A percentile compares a stretch with the other conserved stretches of the same genome.
phyloP scores from a whole-genome alignment of 208 protist species.

The Acanthamoeba lenticulata region DNA sequence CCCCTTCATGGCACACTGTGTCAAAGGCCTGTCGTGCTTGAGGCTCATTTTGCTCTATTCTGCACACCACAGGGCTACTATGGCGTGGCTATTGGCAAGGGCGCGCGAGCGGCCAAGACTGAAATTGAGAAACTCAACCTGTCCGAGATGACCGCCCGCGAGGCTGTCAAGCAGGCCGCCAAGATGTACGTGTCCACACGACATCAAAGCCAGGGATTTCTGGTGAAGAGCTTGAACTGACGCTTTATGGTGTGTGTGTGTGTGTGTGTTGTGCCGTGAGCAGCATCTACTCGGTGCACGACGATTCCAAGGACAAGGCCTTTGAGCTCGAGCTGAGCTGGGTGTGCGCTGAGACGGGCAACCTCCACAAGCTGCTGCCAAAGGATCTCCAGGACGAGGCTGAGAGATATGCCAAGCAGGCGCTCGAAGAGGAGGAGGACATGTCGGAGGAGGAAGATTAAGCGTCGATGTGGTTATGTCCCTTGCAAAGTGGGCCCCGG shows the following conservation, averaged over 20 bases:
- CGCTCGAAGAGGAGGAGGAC: constrained; percentile 76
- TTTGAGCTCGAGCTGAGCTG: constrained; percentile 98
- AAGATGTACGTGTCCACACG: constrained; percentile 93
- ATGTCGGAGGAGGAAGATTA: constrained; percentile 64
- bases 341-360: constrained; percentile 92
- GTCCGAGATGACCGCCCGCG: constrained; percentile 89
- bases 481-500: too few species aligned
- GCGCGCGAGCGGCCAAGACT: constrained; percentile 97
- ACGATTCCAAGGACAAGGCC: constrained; percentile 94
- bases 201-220: too few species aligned
- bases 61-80: constrained; percentile 96
- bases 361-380: constrained; percentile 83
- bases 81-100: constrained; percentile 97
- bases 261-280: not conserved
- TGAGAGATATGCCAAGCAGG: constrained; percentile 79
- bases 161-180: constrained; percentile 95
- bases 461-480: not conserved
- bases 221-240: constrained; percentile 73
- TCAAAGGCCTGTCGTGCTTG: too few species aligned
- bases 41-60: too few species aligned
- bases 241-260: not conserved
- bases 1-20: not conserved
- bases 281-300: constrained; percentile 86
- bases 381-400: constrained; percentile 81
- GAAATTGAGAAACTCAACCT: constrained; percentile 99